A percentile compares a stretch with the other conserved stretches of the same genome.
These are phyloP conservation scores for Paecilomyces dactylethromorphus DNA, from an alignment of 2,329 filamentous ascomycete species.

Conservation along the genomic window DNA sequence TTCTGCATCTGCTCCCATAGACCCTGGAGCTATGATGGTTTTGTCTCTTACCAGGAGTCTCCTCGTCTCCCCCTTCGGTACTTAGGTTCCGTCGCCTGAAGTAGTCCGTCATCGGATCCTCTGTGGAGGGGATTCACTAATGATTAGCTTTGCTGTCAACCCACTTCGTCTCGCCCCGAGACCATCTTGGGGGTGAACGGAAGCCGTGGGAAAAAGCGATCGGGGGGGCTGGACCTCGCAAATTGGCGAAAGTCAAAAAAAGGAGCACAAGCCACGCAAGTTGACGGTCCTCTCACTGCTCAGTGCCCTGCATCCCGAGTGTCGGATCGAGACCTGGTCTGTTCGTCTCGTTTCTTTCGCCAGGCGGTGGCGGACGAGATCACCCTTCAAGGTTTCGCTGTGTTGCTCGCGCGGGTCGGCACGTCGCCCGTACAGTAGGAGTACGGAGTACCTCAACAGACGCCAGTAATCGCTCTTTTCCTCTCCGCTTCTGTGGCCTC, in stretches of 20 bases:
- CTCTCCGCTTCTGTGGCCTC: not conserved
- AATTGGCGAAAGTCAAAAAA: not conserved
- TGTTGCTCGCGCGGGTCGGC: not conserved
- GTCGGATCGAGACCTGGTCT: not conserved
- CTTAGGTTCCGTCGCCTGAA: not conserved
- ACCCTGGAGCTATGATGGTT: not conserved
- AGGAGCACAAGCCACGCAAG: not conserved
- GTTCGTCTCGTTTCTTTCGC: not conserved
- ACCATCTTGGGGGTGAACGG: conserved; percentile 4
- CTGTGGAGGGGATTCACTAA: not conserved
- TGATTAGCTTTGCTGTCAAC: conserved; percentile 18
- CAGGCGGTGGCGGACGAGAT: not conserved
- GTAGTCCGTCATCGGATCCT: not conserved
- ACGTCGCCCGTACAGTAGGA: not conserved
- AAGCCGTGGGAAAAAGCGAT: conserved; percentile 1
- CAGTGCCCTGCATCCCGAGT: not conserved
- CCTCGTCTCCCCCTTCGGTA: not conserved
- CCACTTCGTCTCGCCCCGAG: conserved; percentile 16
- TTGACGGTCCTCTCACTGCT: not conserved
- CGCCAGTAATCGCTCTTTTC: not conserved
- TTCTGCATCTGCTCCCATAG: not conserved
- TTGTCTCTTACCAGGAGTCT: not conserved
- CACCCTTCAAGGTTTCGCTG: not conserved
- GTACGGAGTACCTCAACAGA: not conserved
- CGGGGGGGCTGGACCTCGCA: not conserved